Evolutionary conservation across 2,329 filamentous ascomycete genomes (phyloP).

Genomic region (Cladophialophora carrionii): DNA sequence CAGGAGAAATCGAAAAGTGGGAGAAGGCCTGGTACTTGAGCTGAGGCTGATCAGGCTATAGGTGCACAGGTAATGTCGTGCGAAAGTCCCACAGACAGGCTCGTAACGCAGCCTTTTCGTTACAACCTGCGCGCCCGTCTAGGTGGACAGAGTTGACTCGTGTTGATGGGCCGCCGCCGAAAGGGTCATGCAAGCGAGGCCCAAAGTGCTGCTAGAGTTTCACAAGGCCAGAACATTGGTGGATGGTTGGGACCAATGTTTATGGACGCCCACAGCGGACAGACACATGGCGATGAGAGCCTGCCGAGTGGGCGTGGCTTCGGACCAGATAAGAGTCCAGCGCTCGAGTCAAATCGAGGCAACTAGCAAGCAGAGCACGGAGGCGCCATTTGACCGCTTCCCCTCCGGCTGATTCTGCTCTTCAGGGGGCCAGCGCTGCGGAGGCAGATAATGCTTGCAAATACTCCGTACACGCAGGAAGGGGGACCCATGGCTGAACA

Average conservation of each 20-base stretch:
- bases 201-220: slow-evolving; percentile 21
- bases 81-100: slow-evolving; percentile 20
- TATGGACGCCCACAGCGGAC: not conserved
- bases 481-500: slow-evolving; percentile 3
- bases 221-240: slow-evolving; percentile 9
- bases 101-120: slow-evolving; percentile 1
- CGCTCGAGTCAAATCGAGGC: not conserved
- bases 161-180: slow-evolving; percentile 1
- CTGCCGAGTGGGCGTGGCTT: slow-evolving; percentile 1
- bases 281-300: not conserved
- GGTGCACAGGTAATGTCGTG: not conserved
- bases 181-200: slow-evolving; percentile 12
- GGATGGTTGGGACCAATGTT: slow-evolving; percentile 10
- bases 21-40: slow-evolving; percentile 22
- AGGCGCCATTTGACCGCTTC: slow-evolving; percentile 4
- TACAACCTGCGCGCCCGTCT: slow-evolving; percentile 9
- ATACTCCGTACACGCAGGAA: not conserved
- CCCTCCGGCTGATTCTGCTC: not conserved
- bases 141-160: slow-evolving; percentile 15
- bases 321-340: slow-evolving; percentile 15
- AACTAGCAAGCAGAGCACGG: not conserved
- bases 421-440: slow-evolving; percentile 3
- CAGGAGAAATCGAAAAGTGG: slow-evolving; percentile 14
- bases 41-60: slow-evolving; percentile 27
- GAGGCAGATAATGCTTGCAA: slow-evolving; percentile 6